Percentiles rank a stretch among this genome's conserved stretches.
These are phyloP conservation scores for Trifolium dubium DNA, from an alignment of 306 rosid genomes.

Conservation along the genomic window DNA sequence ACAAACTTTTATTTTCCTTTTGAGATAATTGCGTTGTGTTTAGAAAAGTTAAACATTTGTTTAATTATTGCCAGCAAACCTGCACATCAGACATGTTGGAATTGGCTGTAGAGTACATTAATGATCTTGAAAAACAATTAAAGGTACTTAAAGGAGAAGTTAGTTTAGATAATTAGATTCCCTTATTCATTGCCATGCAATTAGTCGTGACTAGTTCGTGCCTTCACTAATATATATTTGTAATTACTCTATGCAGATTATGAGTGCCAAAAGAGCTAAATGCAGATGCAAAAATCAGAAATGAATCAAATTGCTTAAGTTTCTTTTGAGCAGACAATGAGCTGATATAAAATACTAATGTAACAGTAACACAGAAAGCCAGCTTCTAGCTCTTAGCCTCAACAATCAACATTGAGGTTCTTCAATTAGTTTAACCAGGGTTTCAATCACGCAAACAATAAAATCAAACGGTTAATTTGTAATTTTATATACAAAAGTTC, in stretches of 20 bases:
- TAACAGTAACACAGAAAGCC: neutral
- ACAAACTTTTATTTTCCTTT: neutral
- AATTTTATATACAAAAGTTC: slow-evolving; percentile 48
- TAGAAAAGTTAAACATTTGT: slow-evolving; percentile 24
- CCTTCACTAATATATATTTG: slow-evolving; percentile 10
- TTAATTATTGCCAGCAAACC: slow-evolving; percentile 70
- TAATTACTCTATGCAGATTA: slow-evolving; percentile 54
- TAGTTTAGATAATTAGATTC: neutral
- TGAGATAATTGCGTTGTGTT: neutral
- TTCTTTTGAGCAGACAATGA: slow-evolving; percentile 45
- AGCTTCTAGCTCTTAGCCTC: neutral
- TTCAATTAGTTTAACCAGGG: slow-evolving; percentile 41
- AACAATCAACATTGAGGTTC: slow-evolving; percentile 36
- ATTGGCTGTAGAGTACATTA: slow-evolving; percentile 84
- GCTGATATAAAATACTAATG: neutral
- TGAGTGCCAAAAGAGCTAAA: slow-evolving; percentile 65
- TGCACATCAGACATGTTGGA: slow-evolving; percentile 98
- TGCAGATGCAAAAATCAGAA: slow-evolving; percentile 73
- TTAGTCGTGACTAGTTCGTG: slow-evolving; percentile 7
- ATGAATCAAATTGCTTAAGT: slow-evolving; percentile 55
- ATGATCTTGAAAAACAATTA: slow-evolving; percentile 88
- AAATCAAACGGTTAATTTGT: slow-evolving; percentile 42
- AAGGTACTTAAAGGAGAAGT: slow-evolving; percentile 57
- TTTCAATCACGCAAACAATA: slow-evolving; percentile 41
- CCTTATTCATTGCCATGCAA: neutral